A percentile compares a stretch with the other conserved stretches of the same genome.
These are phyloP conservation scores for Fusarium siculi DNA, from an alignment of 2,329 filamentous ascomycete species.

Conservation along the genomic window DNA sequence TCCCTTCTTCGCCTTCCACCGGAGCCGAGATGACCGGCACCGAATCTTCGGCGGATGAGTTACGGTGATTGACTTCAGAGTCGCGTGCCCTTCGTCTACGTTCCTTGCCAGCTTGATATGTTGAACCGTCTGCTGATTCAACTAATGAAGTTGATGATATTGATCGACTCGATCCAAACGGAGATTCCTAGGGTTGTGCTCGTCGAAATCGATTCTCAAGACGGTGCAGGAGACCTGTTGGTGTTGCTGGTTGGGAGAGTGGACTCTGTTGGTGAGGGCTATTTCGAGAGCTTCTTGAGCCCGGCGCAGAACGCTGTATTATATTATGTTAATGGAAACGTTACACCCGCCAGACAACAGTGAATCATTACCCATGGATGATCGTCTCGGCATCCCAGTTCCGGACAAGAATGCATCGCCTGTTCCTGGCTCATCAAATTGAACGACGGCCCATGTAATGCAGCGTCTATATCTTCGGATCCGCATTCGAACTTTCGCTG, in stretches of 20 bases:
- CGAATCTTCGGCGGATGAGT: constrained; percentile 36
- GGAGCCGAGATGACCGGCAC: constrained; percentile 35
- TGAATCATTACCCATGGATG: neutral
- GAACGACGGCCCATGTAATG: constrained; percentile 3
- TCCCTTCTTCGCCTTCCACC: constrained; percentile 26
- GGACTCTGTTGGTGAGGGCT: constrained; percentile 29
- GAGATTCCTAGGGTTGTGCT: constrained; percentile 41
- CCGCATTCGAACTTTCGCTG: neutral
- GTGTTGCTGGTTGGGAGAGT: constrained; percentile 42
- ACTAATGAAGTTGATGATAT: constrained; percentile 24
- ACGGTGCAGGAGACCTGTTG: constrained; percentile 39
- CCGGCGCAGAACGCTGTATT: constrained; percentile 20
- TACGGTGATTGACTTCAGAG: constrained; percentile 39
- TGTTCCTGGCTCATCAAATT: constrained; percentile 1
- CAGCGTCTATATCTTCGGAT: constrained; percentile 18
- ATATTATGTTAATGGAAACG: neutral
- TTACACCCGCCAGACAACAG: neutral
- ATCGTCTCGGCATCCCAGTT: constrained; percentile 5
- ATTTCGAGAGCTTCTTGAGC: constrained; percentile 17
- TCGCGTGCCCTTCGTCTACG: constrained; percentile 47
- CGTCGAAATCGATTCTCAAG: constrained; percentile 40
- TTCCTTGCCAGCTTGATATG: constrained; percentile 42
- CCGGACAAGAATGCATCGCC: constrained; percentile 33
- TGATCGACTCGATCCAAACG: constrained; percentile 30
- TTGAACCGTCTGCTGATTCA: constrained; percentile 9